Conservation (phyloP, 208 protist genomes). For the Trypanosoma cruzi region DNA sequence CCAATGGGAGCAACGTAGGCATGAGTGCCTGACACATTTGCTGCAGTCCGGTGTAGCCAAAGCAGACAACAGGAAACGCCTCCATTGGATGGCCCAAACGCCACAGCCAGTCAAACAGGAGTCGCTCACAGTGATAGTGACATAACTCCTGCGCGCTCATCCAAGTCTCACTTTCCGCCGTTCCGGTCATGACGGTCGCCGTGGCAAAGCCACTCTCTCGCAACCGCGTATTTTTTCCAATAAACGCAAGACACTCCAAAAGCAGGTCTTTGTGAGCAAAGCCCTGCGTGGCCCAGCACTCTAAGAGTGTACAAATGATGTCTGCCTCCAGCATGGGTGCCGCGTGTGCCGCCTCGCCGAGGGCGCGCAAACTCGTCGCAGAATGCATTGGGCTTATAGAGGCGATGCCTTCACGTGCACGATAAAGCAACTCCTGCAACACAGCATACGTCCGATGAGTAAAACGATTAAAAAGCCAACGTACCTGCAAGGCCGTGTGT, state of each 20-base stretch:
- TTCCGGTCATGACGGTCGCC: no score
- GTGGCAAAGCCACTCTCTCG: not conserved
- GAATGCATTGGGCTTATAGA: constrained; percentile 47
- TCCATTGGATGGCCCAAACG: constrained; percentile 51
- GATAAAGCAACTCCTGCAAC: constrained; percentile 55
- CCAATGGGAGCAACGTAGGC: constrained; percentile 41
- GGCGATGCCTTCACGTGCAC: constrained; percentile 55
- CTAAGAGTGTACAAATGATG: constrained; percentile 70
- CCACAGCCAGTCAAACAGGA: constrained; percentile 78
- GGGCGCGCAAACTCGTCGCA: constrained; percentile 64
- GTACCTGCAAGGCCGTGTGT: constrained; percentile 60
- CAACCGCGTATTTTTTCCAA: constrained; percentile 23
- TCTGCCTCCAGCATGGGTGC: constrained; percentile 50
- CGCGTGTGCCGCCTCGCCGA: constrained; percentile 57
- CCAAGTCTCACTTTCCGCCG: not conserved
- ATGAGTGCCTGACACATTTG: constrained; percentile 34
- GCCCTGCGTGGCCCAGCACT: constrained; percentile 71
- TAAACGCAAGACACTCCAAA: constrained; percentile 53
- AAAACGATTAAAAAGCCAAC: constrained; percentile 55
- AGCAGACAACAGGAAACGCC: constrained; percentile 63
- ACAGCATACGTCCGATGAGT: constrained; percentile 36
- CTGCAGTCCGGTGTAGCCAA: constrained; percentile 46
- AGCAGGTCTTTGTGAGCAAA: constrained; percentile 51
- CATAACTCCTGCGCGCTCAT: constrained; percentile 39
- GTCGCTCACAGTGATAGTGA: constrained; percentile 34